phyloP scores from a whole-genome alignment of 495 filamentous ascomycete genomes.

The Penicillium macrosclerotiorum region DNA sequence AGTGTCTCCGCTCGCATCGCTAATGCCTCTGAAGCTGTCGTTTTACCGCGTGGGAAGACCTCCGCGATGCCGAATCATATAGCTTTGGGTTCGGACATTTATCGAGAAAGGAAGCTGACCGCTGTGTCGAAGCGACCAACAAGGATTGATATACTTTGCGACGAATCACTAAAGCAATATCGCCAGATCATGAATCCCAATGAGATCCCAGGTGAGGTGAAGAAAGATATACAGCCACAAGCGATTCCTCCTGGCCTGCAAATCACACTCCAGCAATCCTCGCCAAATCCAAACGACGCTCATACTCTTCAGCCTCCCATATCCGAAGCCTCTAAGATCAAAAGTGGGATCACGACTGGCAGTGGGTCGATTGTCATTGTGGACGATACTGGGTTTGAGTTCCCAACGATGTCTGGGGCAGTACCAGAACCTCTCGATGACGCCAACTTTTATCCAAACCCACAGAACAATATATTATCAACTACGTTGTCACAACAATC shows the following conservation, averaged over 20 bases:
- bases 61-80: conserved; percentile 47
- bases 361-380: conserved; percentile 89
- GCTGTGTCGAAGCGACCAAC: conserved; percentile 34
- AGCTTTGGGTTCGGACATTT: conserved; percentile 45
- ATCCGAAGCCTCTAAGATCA: conserved; percentile 25
- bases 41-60: conserved; percentile 35
- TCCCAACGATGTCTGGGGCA: conserved; percentile 39
- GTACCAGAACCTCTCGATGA: conserved; percentile 14
- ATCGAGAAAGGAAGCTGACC: conserved; percentile 42
- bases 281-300: not conserved
- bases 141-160: conserved; percentile 76
- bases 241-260: conserved; percentile 4
- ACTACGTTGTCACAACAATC: conserved; percentile 24
- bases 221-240: conserved; percentile 4
- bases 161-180: conserved; percentile 68
- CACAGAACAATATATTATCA: conserved; percentile 6
- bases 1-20: conserved; percentile 42
- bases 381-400: conserved; percentile 52
- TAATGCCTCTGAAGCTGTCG: conserved; percentile 25
- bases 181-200: conserved; percentile 26
- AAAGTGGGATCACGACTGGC: conserved; percentile 67
- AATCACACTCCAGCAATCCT: conserved; percentile 3
- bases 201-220: conserved; percentile 5
- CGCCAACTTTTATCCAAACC: conserved; percentile 10
- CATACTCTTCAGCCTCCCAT: conserved; percentile 5